phyloP scores from a whole-genome alignment of 768 basidiomycete species.

The Pisolithus marmoratus region DNA sequence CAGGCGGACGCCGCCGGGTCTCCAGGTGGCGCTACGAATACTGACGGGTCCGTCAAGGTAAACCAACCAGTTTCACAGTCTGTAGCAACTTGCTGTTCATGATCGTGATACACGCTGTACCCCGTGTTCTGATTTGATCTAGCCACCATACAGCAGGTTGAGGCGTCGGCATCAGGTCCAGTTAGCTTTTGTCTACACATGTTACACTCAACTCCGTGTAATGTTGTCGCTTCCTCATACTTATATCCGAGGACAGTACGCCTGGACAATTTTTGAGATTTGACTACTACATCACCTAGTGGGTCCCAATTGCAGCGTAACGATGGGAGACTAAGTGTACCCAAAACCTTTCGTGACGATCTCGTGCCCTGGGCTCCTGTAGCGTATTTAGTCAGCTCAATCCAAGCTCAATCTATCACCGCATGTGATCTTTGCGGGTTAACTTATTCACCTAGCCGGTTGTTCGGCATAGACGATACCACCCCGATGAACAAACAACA shows the following conservation, averaged over 20 bases:
- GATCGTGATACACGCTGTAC: constrained; percentile 10
- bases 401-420: no score
- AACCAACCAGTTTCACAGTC: constrained; percentile 49
- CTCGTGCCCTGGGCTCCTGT: no score
- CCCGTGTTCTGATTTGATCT: constrained; percentile 8
- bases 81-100: constrained; percentile 51
- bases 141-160: not conserved
- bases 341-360: no score
- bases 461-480: no score
- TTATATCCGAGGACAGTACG: not conserved
- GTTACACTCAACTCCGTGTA: not conserved
- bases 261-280: no score
- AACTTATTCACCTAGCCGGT: no score
- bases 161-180: not conserved
- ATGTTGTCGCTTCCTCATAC: not conserved
- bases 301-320: no score
- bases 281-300: no score
- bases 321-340: no score
- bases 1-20: constrained; percentile 58
- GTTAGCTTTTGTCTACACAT: not conserved
- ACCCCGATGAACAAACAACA: no score
- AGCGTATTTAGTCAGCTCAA: no score
- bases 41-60: constrained; percentile 59
- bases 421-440: no score
- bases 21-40: constrained; percentile 29